Conservation (phyloP, 1,284 basidiomycete genomes). For the Microbotryum silenes-acaulis region DNA sequence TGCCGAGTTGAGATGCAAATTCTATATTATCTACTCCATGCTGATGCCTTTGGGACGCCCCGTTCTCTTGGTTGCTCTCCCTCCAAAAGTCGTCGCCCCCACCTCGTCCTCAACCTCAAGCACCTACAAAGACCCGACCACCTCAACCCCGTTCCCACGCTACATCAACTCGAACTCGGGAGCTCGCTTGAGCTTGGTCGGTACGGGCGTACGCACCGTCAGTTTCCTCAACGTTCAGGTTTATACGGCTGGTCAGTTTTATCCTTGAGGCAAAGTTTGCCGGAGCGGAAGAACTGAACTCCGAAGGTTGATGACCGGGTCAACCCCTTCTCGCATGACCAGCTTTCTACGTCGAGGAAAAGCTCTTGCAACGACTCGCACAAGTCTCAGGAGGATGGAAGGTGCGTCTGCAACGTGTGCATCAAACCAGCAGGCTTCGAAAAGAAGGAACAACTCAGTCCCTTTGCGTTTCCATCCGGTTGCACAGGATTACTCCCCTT, state of each 20-base stretch:
- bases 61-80: too few species aligned
- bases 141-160: conserved; percentile 40
- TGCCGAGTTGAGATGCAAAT: too few species aligned
- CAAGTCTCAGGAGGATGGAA: conserved; percentile 11
- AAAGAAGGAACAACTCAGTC: too few species aligned
- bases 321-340: too few species aligned
- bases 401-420: conserved; percentile 1
- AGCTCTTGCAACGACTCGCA: conserved; percentile 19
- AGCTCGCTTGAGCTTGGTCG: conserved; percentile 55
- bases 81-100: too few species aligned
- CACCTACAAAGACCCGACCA: conserved; percentile 39
- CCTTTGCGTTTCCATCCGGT: too few species aligned
- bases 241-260: conserved; percentile 58
- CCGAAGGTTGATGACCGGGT: too few species aligned
- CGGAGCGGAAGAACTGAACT: too few species aligned
- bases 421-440: background rate
- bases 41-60: too few species aligned
- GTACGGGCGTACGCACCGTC: conserved; percentile 73
- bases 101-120: background rate
- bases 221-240: conserved; percentile 72
- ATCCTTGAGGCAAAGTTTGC: too few species aligned
- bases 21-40: too few species aligned
- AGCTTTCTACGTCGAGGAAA: conserved; percentile 66
- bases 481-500: conserved; percentile 13
- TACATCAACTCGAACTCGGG: conserved; percentile 28